A percentile compares a stretch with the other conserved stretches of the same genome.
Evolutionary conservation across 2,329 filamentous ascomycete genomes (phyloP).

Genomic region (Elsinoe necatrix): DNA sequence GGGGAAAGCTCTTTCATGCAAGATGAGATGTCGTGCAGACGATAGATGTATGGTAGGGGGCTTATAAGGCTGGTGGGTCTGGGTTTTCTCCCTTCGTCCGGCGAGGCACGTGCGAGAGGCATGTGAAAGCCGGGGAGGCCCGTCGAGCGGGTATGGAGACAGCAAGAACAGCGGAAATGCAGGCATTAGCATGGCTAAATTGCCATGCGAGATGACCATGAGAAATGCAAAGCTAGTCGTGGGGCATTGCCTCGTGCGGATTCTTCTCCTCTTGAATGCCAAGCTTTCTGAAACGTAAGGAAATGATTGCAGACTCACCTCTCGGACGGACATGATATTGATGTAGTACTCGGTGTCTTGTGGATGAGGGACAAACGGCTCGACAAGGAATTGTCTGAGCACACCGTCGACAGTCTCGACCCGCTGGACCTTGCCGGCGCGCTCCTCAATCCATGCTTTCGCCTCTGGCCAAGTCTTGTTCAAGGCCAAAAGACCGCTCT

Average conservation of each 20-base stretch:
- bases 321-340: constrained; percentile 99
- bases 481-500: constrained; percentile 90
- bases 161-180: background rate
- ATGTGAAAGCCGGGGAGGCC: constrained; percentile 18
- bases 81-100: constrained; percentile 20
- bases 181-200: background rate
- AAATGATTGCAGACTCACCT: constrained; percentile 60
- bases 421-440: constrained; percentile 83
- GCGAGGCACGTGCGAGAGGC: constrained; percentile 9
- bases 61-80: constrained; percentile 17
- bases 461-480: constrained; percentile 98
- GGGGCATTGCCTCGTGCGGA: constrained; percentile 4
- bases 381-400: constrained; percentile 90
- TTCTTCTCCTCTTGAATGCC: constrained; percentile 8
- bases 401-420: constrained; percentile 87
- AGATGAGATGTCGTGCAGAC: constrained; percentile 15
- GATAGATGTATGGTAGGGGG: constrained; percentile 13
- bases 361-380: constrained; percentile 95
- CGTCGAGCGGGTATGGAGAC: background rate
- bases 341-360: constrained; percentile 98
- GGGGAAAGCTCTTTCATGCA: constrained; percentile 9
- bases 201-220: constrained; percentile 16
- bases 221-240: constrained; percentile 7
- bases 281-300: constrained; percentile 12
- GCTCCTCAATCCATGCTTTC: constrained; percentile 84